Base-by-base conservation (phyloP, 2,329 filamentous ascomycete species). In the Westerdykella aurantiaca region DNA sequence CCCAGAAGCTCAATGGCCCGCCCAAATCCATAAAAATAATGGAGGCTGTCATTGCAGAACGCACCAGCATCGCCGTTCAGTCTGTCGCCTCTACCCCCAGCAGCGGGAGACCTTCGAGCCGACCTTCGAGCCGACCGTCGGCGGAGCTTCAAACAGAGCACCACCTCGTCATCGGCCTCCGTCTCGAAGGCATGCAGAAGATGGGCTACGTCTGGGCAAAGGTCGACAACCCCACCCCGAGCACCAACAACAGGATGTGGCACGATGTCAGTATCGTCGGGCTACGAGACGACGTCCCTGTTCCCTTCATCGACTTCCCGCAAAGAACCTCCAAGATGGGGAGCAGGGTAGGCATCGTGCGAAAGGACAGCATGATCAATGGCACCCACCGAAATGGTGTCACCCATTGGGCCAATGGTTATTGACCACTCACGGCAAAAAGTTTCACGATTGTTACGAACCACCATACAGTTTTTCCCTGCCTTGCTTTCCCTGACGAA, bases 141-240 rank as follows among this genome's bases (percentile, higher is more conserved):
- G 39, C 16, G 56, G 21, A 23, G 13, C 22, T 35, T 6, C 22
- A 25, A 21, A 25, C 22, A 3, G 37, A 63, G 34, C 2, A 33
- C 0, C 59, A 64, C 41, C 46, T 49, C 0, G 59, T 61, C 5
- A 39, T 63, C 12, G 59, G 61, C 1, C 29, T 62, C 7, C 50
- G 52, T 13, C 41, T 64, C 6, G 53, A 53, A 16, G 60, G 58
- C 6, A 61, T 64, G 57, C 34, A 44, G 7, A 42, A 46, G 13
- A 57, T 57, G 49, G 51, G 44, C 3, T 62, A 56, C 18, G 33
- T 61, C 4, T 61, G 54, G 53, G 52, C 51, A 2, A 53, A 41
- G 38, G 22, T 42, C 1, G 42, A 44, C 17, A 21, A 5, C 1
- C n/a, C 34, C 1, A 33, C 42, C 6, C 41, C 25, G 12, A 42